Conservation (phyloP, 2,329 filamentous ascomycete species). For the Aspergillus fructus region DNA sequence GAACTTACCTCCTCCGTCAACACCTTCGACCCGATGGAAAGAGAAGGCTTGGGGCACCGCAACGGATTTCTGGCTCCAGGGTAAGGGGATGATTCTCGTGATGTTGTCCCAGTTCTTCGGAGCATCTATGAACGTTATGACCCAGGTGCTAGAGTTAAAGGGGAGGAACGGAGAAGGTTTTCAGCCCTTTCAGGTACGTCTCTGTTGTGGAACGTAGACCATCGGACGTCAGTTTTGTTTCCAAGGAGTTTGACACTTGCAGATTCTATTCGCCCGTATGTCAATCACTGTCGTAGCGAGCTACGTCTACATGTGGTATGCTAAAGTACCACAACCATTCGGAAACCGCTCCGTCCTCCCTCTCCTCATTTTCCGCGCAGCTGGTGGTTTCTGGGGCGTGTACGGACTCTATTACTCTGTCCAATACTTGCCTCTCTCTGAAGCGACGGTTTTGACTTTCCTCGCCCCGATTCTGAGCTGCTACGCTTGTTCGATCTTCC, state of each 20-base stretch:
- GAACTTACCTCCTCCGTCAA: not conserved
- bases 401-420: conserved; percentile 74
- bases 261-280: conserved; percentile 79
- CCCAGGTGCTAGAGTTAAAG: conserved; percentile 69
- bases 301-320: conserved; percentile 71
- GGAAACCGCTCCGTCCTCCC: conserved; percentile 66
- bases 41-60: conserved; percentile 15
- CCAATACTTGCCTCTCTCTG: conserved; percentile 78
- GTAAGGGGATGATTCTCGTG: conserved; percentile 73
- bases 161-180: conserved; percentile 67
- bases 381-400: conserved; percentile 74
- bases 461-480: conserved; percentile 76
- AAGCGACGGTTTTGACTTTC: conserved; percentile 88
- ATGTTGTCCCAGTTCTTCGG: conserved; percentile 77
- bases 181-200: conserved; percentile 69
- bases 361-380: conserved; percentile 67
- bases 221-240: not conserved
- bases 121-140: conserved; percentile 79
- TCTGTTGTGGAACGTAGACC: not conserved
- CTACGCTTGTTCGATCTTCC: conserved; percentile 73
- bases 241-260: not conserved
- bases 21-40: conserved; percentile 25
- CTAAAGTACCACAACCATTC: conserved; percentile 65
- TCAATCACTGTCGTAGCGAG: conserved; percentile 67
- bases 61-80: conserved; percentile 55